Evolutionary conservation across 1,139 yeast species (phyloP).

Genomic region (Spencermartinsiella ligniputridi): DNA sequence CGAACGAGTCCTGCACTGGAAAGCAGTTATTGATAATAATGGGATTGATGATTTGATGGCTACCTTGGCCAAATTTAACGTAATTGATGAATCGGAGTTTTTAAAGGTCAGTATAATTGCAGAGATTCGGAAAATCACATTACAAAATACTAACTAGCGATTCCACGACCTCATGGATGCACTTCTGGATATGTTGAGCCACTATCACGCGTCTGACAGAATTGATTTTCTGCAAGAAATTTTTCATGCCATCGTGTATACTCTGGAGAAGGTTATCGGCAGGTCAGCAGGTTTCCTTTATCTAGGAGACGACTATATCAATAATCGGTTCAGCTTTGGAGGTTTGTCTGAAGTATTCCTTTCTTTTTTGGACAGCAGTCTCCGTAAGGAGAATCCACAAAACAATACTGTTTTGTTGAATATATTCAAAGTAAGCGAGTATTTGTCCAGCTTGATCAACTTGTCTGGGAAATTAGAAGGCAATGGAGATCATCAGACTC

Average conservation of each 20-base stretch:
- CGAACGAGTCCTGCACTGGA: slow-evolving; percentile 56
- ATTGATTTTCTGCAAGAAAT: slow-evolving; percentile 24
- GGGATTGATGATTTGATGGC: slow-evolving; percentile 29
- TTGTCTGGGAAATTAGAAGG: slow-evolving; percentile 29
- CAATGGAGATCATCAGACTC: slow-evolving; percentile 24
- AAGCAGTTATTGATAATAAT: slow-evolving; percentile 39
- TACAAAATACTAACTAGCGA: slow-evolving; percentile 12
- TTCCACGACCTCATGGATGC: slow-evolving; percentile 42
- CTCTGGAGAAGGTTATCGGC: slow-evolving; percentile 28
- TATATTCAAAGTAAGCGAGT: slow-evolving; percentile 26
- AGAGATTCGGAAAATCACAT: no score
- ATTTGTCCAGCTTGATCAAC: slow-evolving; percentile 26
- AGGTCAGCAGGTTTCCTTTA: slow-evolving; percentile 24
- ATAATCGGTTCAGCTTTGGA: slow-evolving; percentile 26
- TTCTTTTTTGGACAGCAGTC: slow-evolving; percentile 18
- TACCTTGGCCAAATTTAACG: slow-evolving; percentile 26
- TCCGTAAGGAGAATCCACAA: slow-evolving; percentile 18
- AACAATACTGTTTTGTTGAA: slow-evolving; percentile 21
- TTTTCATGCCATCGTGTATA: slow-evolving; percentile 27
- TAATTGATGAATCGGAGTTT: slow-evolving; percentile 27
- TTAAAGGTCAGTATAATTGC: slow-evolving; percentile 11
- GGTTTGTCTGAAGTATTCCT: slow-evolving; percentile 26
- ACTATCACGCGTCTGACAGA: slow-evolving; percentile 23
- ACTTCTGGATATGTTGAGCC: slow-evolving; percentile 30
- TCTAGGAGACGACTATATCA: slow-evolving; percentile 27